A percentile compares a stretch with the other conserved stretches of the same genome.
Conservation (phyloP, 179 eudicot species). For the Corrigiola litoralis region DNA sequence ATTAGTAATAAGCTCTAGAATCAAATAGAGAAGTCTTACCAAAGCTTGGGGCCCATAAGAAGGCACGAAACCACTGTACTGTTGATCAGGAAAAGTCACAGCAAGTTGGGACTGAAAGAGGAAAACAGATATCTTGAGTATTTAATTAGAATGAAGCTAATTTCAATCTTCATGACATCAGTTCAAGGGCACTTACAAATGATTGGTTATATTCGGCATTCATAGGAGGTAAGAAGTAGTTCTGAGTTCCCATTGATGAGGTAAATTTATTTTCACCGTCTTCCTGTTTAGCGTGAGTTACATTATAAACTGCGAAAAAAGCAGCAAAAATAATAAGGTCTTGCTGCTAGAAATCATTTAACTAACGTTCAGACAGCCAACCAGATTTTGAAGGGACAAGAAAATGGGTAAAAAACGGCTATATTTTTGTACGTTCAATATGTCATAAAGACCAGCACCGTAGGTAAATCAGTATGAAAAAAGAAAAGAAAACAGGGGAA, state of each 20-base stretch:
- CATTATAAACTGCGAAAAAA: conserved; percentile 29
- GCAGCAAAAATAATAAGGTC: conserved; percentile 5
- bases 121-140: conserved; percentile 3
- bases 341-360: not conserved
- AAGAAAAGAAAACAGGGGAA: too few relatives aligned
- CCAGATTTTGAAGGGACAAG: not conserved
- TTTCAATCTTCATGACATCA: not conserved
- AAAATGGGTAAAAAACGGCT: too few relatives aligned
- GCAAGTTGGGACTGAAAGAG: conserved; percentile 37
- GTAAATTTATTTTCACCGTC: conserved; percentile 29
- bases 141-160: not conserved
- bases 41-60: conserved; percentile 43
- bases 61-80: conserved; percentile 29
- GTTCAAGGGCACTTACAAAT: conserved; percentile 33
- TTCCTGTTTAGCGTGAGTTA: conserved; percentile 28
- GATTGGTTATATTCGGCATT: conserved; percentile 43
- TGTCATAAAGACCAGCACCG: too few relatives aligned
- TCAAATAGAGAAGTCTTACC: conserved; percentile 35
- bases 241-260: conserved; percentile 33
- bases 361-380: not conserved
- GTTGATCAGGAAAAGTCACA: conserved; percentile 39
- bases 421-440: too few relatives aligned
- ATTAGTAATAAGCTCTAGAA: not conserved
- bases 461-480: too few relatives aligned
- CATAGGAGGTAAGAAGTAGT: conserved; percentile 29